These are phyloP conservation scores for Chlorella sp. DNA, from an alignment of 139 green algal genomes.

Conservation along the genomic window DNA sequence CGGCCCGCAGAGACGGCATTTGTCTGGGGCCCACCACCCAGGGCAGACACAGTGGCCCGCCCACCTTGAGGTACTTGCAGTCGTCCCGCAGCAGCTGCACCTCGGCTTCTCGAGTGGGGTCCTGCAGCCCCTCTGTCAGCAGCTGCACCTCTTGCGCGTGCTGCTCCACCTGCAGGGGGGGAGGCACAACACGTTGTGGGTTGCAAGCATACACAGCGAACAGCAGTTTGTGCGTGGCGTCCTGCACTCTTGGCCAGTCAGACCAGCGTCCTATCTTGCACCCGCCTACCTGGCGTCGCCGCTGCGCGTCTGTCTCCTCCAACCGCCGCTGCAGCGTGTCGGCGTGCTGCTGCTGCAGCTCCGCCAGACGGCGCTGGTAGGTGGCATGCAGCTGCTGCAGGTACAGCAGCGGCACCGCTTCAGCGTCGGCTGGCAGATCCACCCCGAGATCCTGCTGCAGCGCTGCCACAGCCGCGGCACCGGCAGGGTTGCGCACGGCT, in stretches of 20 bases:
- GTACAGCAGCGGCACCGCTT: not conserved
- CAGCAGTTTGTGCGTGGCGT: not conserved
- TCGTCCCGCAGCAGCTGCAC: conserved; percentile 1
- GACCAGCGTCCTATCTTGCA: not conserved
- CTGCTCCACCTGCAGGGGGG: not conserved
- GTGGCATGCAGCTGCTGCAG: conserved; percentile 1
- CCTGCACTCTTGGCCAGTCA: not conserved
- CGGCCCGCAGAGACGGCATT: no score
- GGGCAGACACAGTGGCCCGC: not conserved
- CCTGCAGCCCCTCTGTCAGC: not conserved
- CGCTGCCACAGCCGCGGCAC: not conserved
- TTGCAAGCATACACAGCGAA: not conserved
- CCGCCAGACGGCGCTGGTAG: not conserved
- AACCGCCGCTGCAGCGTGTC: not conserved
- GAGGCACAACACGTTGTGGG: not conserved
- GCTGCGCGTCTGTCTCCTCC: not conserved
- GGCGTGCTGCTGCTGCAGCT: not conserved
- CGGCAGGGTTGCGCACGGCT: not conserved
- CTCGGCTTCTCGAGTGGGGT: not conserved
- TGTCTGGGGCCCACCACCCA: no score
- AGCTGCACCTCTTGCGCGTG: not conserved
- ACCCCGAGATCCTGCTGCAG: not conserved
- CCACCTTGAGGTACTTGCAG: conserved; percentile 1
- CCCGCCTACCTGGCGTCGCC: not conserved
- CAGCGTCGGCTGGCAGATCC: not conserved